Base-by-base conservation (phyloP, 208 protist species). In the Trypanosoma platydactyli region DNA sequence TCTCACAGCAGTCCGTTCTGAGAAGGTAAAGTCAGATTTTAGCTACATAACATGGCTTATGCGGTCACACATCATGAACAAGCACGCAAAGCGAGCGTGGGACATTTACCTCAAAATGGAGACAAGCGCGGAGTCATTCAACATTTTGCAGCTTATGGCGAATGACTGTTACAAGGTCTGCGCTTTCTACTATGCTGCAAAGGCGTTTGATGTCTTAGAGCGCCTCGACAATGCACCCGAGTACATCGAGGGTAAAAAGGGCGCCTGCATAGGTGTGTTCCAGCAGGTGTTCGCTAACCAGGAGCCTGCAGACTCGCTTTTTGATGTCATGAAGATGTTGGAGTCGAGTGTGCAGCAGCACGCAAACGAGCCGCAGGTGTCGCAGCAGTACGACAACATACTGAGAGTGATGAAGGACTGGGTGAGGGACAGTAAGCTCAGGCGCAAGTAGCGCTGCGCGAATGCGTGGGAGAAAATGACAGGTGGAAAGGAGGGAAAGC, bases 41-140 rank as follows among this genome's bases (percentile, higher is more conserved):
- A 89, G 81, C 60, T 98, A 97, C 83, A 88, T 89, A 7, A 92
- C 82, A 60, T 98, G 95, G 93, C 76, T 98, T 12, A 95, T 97
- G 25, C 88, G 94, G 15, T 94, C 89, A 25, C 89, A 97, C 80
- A 98, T 98, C 62, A 95, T 97, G 80, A 98, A 95, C 58, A 84
- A 87, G 38, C 94, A 98, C 71, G 83, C 96, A 13, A 91, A 97
- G 72, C 71, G 85, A 66, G 92, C 98, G 18, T 99, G 97, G 97
- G 98, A 99, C 55, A 83, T 98, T 41, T 99, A 99, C 63, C 82
- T 99, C 4, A 97, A 98, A 73, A 98, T 98, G 84, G 97, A 98
- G 55, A 97, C 92, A 46, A 84, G 89, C n/a, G 68, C 52, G 20
- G 95, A 98, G 64, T 89, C 85, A 11, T 96, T 98, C 61, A 86